Base-by-base conservation (phyloP, 129 eudicot species). In the Flaveria linearis region DNA sequence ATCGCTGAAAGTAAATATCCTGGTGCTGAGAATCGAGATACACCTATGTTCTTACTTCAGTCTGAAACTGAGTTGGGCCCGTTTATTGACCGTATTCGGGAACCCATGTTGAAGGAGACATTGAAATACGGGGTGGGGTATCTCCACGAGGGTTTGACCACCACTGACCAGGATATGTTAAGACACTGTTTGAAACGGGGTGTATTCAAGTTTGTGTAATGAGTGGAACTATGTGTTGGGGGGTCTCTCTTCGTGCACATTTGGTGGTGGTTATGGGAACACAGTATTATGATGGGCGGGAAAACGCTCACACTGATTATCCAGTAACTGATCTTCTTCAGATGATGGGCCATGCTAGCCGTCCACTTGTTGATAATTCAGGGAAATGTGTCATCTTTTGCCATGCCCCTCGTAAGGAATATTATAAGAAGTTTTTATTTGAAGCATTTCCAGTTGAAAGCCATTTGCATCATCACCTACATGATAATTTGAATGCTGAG, bases 361-460 rank as follows among this genome's bases (percentile, higher is more conserved):
- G 97, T 15, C 98, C 98, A 47, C 92, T 88, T 68, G 86, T 90
- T 5, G 98, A 93, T 76, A 91, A 85, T 23, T 86, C 93, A 2
- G 96, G 98, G 23, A 91, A 87, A 57, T 93, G 97, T 81, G 97
- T 93, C 30, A 87, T 93, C 72, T 88, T 93, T 61, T 93, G 97
- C 71, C 98, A 93, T 78, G 97, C 98, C 9, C 98, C 98, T 2
- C 91, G 98, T 8, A 93, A 90, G 43, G 97, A 90, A 12, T 93
- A 93, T 71, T 93, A 93, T 64, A 91, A 84, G 76, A 93, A 93
- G 80, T 93, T 93, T 69, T 69, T 93, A 61, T 86, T 84, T 71
- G 98, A 93, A 79, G 96, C 98, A 11, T 93, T 93, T 49, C 98
- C 96, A 0, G 98, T 93, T 49, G 98, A 93, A 78, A 93, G 98